Conservation (phyloP, 2,329 filamentous ascomycete genomes). For the Ascochyta rabiei region DNA sequence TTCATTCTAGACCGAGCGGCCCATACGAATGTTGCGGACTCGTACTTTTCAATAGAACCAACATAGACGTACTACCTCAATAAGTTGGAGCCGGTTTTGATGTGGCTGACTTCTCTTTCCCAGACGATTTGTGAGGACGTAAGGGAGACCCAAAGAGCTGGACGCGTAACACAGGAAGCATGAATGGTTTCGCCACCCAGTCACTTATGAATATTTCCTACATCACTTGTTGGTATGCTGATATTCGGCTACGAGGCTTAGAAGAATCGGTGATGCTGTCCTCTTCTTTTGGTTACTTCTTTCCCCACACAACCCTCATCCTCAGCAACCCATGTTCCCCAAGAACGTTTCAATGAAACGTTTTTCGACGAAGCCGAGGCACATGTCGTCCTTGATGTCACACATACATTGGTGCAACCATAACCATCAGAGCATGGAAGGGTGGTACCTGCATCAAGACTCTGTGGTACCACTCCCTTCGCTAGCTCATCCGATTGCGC, state of each 20-base stretch:
- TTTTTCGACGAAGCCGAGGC: not conserved
- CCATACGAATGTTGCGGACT: not conserved
- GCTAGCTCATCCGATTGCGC: conserved; percentile 8
- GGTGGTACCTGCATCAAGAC: conserved; percentile 9
- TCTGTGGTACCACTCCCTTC: conserved; percentile 8
- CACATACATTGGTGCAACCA: conserved; percentile 12
- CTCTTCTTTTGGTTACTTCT: not conserved
- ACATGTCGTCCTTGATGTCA: not conserved
- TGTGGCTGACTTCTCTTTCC: not conserved
- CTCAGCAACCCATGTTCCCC: not conserved
- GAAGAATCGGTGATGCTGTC: not conserved
- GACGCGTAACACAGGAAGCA: not conserved
- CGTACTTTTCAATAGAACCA: conserved; percentile 2
- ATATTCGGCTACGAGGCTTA: not conserved
- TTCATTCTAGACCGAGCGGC: conserved; percentile 1
- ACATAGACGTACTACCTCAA: not conserved
- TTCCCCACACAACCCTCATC: too few relatives aligned
- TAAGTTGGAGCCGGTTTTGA: not conserved
- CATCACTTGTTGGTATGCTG: not conserved
- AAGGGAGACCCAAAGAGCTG: not conserved
- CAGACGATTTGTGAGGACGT: conserved; percentile 1
- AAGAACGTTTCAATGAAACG: not conserved
- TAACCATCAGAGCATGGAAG: conserved; percentile 3
- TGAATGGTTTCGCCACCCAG: not conserved
- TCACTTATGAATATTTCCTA: not conserved